These are phyloP conservation scores for Tetradesmus lagerheimii DNA, from an alignment of 139 green algal genomes.

Conservation along the genomic window DNA sequence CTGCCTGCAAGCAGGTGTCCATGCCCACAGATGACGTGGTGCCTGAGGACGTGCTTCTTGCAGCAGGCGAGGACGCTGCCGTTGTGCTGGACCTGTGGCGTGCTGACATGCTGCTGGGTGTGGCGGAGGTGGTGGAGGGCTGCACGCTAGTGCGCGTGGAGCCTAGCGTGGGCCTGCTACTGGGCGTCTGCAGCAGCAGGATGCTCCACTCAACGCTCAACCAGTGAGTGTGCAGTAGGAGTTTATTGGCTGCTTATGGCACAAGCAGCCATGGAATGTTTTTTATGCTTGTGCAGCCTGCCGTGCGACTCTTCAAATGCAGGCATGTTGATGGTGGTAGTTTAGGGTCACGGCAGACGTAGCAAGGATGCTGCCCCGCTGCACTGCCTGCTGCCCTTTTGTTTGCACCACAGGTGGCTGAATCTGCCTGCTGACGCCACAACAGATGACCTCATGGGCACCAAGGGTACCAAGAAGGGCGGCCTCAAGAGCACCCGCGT, in stretches of 20 bases:
- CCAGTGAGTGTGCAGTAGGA: constrained; percentile 17
- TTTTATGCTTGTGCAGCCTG: background rate
- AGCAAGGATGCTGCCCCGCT: background rate
- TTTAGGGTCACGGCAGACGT: background rate
- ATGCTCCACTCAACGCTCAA: constrained; percentile 28
- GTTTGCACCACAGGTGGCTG: constrained; percentile 30
- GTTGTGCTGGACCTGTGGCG: constrained; percentile 55
- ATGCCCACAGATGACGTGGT: constrained; percentile 15
- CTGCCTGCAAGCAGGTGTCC: background rate
- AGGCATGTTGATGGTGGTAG: background rate
- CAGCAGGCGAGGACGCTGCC: background rate
- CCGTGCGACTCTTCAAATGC: background rate
- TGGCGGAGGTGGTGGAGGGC: constrained; percentile 46
- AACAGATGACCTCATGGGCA: constrained; percentile 43
- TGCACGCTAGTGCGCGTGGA: constrained; percentile 23
- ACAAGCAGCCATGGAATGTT: background rate
- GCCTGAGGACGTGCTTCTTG: constrained; percentile 21
- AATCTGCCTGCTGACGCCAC: constrained; percentile 10
- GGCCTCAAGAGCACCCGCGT: constrained; percentile 26
- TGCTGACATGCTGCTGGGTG: constrained; percentile 49
- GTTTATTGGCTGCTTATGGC: background rate
- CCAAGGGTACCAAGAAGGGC: constrained; percentile 1
- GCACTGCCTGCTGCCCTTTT: constrained; percentile 3
- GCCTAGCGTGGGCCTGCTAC: constrained; percentile 32
- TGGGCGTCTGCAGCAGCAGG: constrained; percentile 3